Evolutionary conservation across 2,329 filamentous ascomycete genomes (phyloP), one percentile per base, ranked within the genome.

Genomic region (Paraphaeosphaeria sporulosa): DNA sequence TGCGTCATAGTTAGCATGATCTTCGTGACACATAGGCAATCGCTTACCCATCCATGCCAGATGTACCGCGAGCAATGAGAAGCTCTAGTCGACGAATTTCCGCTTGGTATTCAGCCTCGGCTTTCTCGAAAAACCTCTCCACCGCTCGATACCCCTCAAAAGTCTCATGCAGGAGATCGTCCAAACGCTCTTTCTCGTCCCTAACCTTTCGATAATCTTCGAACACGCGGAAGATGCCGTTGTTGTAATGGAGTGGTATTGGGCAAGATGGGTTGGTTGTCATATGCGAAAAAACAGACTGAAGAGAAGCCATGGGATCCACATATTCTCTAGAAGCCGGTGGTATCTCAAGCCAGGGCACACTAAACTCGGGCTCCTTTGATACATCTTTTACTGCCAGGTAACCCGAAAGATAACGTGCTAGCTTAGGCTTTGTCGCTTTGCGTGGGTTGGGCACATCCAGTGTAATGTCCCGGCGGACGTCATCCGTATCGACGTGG

Each of bases 61-160:
- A 67, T 27, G 76, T 73, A 8, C 79, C 76, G 51, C 75, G 76
- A 2, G 78, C 77, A 58, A 83, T 80, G 27, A 82, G 61, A 3
- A 82, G 60, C 64, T 82, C 81, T 15, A 83, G 71, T 17, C 80
- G 76, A 58, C 77, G 80, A 54, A 82, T 76, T 60, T 82, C 80
- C 3, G 73, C 73, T 42, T 76, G 72, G 62, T 79, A 81, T 17
- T 70, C 67, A 43, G 67, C 65, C 59, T 77, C 74, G 55, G 75
- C 70, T 9, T 72, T 60, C 2, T 65, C 47, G 77, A 75, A 81
- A 5, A 62, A 59, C 13, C 71, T 66, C 57, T 79, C 71, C 8
- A 72, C 67, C 17, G 64, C 64, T 34, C 74, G 68, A 40, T 70
- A 68, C 1, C 66, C 63, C 0, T 71, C 63, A 0, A 68, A 51